Evolutionary conservation across 768 basidiomycete species (phyloP).

Genomic region (Pisolithus albus): DNA sequence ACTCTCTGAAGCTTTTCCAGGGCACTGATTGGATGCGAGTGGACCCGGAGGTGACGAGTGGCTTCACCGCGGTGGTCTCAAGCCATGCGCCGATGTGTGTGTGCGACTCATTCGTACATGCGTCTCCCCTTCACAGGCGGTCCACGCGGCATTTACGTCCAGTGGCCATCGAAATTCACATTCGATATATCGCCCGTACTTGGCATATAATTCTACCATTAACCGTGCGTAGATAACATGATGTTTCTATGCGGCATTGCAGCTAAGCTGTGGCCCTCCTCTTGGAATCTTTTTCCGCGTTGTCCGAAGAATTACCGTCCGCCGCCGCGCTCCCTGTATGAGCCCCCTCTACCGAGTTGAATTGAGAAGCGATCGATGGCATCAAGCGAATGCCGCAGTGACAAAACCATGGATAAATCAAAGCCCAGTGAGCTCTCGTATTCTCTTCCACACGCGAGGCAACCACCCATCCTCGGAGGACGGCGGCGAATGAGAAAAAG

Average conservation of each 20-base stretch:
- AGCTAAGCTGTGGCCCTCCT: constrained; percentile 42
- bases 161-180: no score
- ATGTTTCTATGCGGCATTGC: constrained; percentile 26
- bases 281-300: constrained; percentile 40
- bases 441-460: constrained; percentile 59
- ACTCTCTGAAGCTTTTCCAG: no score
- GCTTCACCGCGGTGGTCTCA: background rate
- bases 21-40: no score
- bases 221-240: constrained; percentile 9
- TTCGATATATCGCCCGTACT: constrained; percentile 5
- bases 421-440: constrained; percentile 64
- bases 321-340: constrained; percentile 13
- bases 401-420: constrained; percentile 53
- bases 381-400: constrained; percentile 24
- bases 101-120: background rate
- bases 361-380: constrained; percentile 23
- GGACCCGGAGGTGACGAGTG: no score
- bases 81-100: constrained; percentile 2
- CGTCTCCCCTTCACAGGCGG: no score
- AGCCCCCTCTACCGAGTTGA: constrained; percentile 20
- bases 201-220: constrained; percentile 7
- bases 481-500: constrained; percentile 53
- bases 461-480: constrained; percentile 56
- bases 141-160: constrained; percentile 4
- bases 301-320: constrained; percentile 31